Base-by-base conservation (phyloP, 805 yeast species). In the Wickerhamomyces alni region DNA sequence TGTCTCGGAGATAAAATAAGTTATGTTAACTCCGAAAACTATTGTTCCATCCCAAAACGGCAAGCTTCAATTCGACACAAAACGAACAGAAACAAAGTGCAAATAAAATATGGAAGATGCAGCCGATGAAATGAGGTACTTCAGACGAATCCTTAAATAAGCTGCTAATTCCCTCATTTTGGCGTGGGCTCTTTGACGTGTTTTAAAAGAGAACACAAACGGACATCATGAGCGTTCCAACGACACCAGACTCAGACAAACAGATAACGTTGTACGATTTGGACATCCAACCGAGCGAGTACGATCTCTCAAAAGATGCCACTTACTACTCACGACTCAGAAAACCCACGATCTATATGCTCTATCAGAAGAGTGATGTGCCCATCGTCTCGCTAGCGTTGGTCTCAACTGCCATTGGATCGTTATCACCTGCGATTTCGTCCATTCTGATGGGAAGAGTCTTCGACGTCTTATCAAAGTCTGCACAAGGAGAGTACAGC, bases 361-460 rank as follows among this genome's bases (percentile, higher is more conserved):
- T 54, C 2, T 47, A 45, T n/a, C 30, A 43, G 12, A 39, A 33
- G 3, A 25, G 41, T 1, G 69, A 66, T 41, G 36, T 43, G 5
- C 30, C 44, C 2, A 19, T 62, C 1, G 25, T 64, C 8, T 2
- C 41, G 3, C n/a, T 61, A 8, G 70, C 68, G 2, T 17, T 54
- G 0, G 3, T 66, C 0, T 47, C 71, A n/a, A 72, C 83, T 15
- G 46, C 67, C 9, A 46, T 70, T 1, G 66, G 78, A n/a, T 77
- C 88, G 0, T 53, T 74, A 3, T 73, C 74, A 0, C 75, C 86
- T 0, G 80, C 87, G 0, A 67, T 73, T 2, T 71, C 76, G 16
- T 74, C 94, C 0, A 67, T 85, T 3, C 50, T 88, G 12, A 74
- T 82, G 43, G 93, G 95, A 3, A 61, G 72, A 39, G 68, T 83